phyloP scores from a whole-genome alignment of 306 rosid genomes.

The Alnus rubra region DNA sequence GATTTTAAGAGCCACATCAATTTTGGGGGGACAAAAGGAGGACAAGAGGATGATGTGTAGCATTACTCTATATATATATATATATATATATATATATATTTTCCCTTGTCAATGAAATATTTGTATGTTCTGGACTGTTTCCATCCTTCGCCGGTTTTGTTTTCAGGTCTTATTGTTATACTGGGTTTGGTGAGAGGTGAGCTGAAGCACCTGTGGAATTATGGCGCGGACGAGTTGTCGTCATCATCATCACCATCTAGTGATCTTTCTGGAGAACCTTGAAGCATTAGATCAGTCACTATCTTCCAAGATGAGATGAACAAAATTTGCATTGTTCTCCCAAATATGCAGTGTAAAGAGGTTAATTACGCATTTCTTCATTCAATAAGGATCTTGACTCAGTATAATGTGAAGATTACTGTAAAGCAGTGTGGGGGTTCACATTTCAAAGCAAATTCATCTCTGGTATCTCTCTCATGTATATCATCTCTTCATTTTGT shows the following conservation, averaged over 20 bases:
- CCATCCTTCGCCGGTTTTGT: constrained; percentile 13
- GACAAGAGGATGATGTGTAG: too few species aligned
- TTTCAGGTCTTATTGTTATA: constrained; percentile 45
- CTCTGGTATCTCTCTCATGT: not conserved
- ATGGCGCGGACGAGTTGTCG: not conserved
- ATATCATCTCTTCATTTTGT: not conserved
- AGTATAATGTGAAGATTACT: not conserved
- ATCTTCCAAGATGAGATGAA: constrained; percentile 10
- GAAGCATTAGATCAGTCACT: constrained; percentile 9
- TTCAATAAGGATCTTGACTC: not conserved
- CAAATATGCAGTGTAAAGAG: constrained; percentile 1
- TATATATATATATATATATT: too few species aligned
- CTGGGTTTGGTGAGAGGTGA: constrained; percentile 10
- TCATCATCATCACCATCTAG: not conserved
- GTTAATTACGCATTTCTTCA: not conserved
- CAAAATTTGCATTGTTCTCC: not conserved
- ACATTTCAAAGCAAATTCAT: not conserved
- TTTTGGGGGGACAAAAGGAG: too few species aligned
- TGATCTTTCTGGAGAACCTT: constrained; percentile 11
- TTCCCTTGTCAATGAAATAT: not conserved
- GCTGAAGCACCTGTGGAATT: not conserved
- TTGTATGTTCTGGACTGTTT: not conserved
- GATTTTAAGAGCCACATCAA: too few species aligned
- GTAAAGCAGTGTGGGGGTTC: not conserved
- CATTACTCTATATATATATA: too few species aligned